Percentiles rank a stretch among this genome's conserved stretches.
These are phyloP conservation scores for Geotrichum klebahnii DNA, from an alignment of 1,139 yeast species.

Conservation along the genomic window DNA sequence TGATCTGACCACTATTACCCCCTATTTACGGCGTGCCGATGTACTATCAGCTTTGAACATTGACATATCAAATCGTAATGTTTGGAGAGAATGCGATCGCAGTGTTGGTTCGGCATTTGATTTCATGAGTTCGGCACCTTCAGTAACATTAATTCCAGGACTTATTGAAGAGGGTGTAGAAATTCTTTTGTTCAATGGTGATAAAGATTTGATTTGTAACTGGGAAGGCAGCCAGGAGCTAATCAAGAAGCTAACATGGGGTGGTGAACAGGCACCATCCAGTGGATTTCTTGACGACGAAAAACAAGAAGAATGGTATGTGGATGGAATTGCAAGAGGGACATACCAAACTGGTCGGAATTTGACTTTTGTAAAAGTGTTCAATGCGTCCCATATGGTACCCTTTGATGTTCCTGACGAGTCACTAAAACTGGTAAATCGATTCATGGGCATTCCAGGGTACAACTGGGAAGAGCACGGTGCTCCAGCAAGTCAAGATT, in stretches of 20 bases:
- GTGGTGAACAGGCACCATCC: slow-evolving; percentile 62
- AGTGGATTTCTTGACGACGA: slow-evolving; percentile 38
- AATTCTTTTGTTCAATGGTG: slow-evolving; percentile 78
- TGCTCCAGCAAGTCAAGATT: slow-evolving; percentile 5
- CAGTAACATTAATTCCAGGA: slow-evolving; percentile 62
- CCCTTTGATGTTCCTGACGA: slow-evolving; percentile 76
- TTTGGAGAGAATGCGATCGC: slow-evolving; percentile 76
- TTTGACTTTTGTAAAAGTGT: slow-evolving; percentile 70
- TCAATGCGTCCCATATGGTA: slow-evolving; percentile 88
- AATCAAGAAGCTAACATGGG: slow-evolving; percentile 63
- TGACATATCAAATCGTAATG: slow-evolving; percentile 33
- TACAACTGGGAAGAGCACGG: slow-evolving; percentile 11
- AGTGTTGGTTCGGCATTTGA: slow-evolving; percentile 52
- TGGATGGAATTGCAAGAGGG: slow-evolving; percentile 35
- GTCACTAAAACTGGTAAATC: slow-evolving; percentile 56
- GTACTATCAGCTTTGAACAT: slow-evolving; percentile 55
- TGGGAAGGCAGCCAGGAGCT: slow-evolving; percentile 67
- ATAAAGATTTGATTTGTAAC: slow-evolving; percentile 85
- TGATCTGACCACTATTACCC: slow-evolving; percentile 54
- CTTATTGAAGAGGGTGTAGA: slow-evolving; percentile 55
- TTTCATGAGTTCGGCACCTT: slow-evolving; percentile 54
- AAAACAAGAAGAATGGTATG: slow-evolving; percentile 30
- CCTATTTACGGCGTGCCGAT: slow-evolving; percentile 54
- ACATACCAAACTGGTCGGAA: slow-evolving; percentile 51
- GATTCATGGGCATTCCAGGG: slow-evolving; percentile 21